These are phyloP conservation scores for Xylaria multiplex DNA, from an alignment of 2,329 filamentous ascomycete genomes.

Conservation along the genomic window DNA sequence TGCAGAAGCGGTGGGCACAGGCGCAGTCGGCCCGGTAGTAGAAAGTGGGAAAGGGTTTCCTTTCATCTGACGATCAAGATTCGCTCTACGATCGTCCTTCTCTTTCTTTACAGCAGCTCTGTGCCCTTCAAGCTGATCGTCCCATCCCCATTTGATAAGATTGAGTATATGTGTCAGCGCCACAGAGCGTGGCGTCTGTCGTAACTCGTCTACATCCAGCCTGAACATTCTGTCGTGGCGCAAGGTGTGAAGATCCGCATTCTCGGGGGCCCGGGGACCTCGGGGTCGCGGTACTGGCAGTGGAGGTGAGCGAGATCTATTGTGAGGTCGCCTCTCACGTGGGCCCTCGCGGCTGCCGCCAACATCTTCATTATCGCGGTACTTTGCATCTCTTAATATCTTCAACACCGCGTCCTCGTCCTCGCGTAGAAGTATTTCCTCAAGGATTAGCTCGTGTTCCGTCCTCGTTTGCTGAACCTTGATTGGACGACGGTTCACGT, in stretches of 20 bases:
- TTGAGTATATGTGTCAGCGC: slow-evolving; percentile 38
- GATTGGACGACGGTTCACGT: slow-evolving; percentile 20
- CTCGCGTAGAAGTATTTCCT: slow-evolving; percentile 29
- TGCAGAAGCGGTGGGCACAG: not conserved
- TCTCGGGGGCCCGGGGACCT: slow-evolving; percentile 33
- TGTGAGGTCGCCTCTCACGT: slow-evolving; percentile 8
- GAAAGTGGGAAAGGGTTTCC: slow-evolving; percentile 13
- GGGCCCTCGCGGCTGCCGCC: slow-evolving; percentile 4
- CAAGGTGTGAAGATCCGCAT: slow-evolving; percentile 28
- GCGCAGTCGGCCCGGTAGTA: slow-evolving; percentile 4
- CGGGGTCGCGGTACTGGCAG: slow-evolving; percentile 13
- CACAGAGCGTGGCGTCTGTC: slow-evolving; percentile 39
- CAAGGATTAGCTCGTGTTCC: slow-evolving; percentile 22
- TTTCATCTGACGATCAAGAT: slow-evolving; percentile 30
- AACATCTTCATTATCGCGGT: not conserved
- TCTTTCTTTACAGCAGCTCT: slow-evolving; percentile 35
- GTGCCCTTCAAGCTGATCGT: slow-evolving; percentile 40
- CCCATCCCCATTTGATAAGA: slow-evolving; percentile 37
- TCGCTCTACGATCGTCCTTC: slow-evolving; percentile 36
- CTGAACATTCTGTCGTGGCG: slow-evolving; percentile 33
- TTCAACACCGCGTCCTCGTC: slow-evolving; percentile 14
- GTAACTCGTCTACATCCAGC: slow-evolving; percentile 16
- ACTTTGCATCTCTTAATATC: slow-evolving; percentile 7
- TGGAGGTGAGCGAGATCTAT: slow-evolving; percentile 5
- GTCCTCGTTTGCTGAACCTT: not conserved